These are phyloP conservation scores for Pleurozium schreberi DNA, from an alignment of 225 moss, liverwort and hornwort species.

Conservation along the genomic window DNA sequence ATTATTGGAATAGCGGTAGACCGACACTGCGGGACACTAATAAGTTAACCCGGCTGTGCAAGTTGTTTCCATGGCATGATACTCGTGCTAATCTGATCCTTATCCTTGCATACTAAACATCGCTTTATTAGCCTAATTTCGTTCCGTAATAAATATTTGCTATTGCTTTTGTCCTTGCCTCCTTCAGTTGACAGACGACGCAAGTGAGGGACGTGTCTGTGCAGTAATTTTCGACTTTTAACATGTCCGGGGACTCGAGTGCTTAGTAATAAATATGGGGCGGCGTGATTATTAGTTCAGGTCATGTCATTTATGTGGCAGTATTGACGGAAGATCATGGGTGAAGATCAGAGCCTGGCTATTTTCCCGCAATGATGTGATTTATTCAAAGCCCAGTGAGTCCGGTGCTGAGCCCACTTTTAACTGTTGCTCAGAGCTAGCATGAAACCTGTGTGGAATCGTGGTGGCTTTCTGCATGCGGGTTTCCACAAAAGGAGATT, in stretches of 20 bases:
- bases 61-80: neutral
- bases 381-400: neutral
- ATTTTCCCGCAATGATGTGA: neutral
- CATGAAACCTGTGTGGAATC: neutral
- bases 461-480: neutral
- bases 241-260: neutral
- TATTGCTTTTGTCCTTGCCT: neutral
- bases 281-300: neutral
- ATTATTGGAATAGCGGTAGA: neutral
- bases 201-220: neutral
- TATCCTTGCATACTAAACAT: neutral
- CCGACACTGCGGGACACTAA: neutral
- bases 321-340: slow-evolving; percentile 6
- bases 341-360: neutral
- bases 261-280: neutral
- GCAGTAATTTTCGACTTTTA: neutral
- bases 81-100: neutral
- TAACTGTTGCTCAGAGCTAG: neutral
- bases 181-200: neutral
- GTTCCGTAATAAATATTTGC: neutral
- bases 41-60: neutral
- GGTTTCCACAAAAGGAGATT: neutral
- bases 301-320: neutral
- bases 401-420: neutral
- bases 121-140: neutral